Evolutionary conservation across 441 rosid species (phyloP).

Genomic region (Arabidopsis hybrid): DNA sequence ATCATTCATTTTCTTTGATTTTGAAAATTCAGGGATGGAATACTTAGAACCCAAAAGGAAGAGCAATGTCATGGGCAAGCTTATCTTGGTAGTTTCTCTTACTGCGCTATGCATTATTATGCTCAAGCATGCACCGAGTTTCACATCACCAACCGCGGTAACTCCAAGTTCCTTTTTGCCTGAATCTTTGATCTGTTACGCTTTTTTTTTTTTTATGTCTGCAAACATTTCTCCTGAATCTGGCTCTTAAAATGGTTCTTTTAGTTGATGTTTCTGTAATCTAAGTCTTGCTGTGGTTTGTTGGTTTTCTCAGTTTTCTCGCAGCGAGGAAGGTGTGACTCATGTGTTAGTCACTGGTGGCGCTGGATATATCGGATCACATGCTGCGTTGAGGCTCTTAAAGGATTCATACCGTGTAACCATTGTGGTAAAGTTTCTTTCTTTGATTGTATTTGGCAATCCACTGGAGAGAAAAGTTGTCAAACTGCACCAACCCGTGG

Average conservation of each 20-base stretch:
- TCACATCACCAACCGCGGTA: conserved; percentile 73
- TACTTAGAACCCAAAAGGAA: conserved; percentile 83
- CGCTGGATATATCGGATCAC: conserved; percentile 98
- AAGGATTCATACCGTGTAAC: conserved; percentile 88
- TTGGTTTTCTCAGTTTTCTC: conserved; percentile 60
- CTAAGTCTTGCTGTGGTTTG: not conserved
- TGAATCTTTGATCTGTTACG: not conserved
- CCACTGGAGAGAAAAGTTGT: not conserved
- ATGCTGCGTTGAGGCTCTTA: conserved; percentile 81
- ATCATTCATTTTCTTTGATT: conserved; percentile 2
- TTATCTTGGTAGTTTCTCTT: conserved; percentile 76
- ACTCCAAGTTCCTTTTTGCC: not conserved
- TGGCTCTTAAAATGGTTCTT: not conserved
- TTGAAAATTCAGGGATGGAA: conserved; percentile 67
- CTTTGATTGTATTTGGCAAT: not conserved
- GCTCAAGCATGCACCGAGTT: conserved; percentile 83
- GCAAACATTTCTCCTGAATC: conserved; percentile 14
- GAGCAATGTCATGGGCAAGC: conserved; percentile 66
- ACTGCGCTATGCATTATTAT: conserved; percentile 82
- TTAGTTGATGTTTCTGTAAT: not conserved
- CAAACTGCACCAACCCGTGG: not conserved
- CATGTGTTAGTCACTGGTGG: conserved; percentile 97
- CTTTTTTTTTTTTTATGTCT: conserved; percentile 17
- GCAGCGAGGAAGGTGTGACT: conserved; percentile 69
- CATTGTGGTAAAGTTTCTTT: conserved; percentile 65